phyloP scores from a whole-genome alignment of 2,329 filamentous ascomycete genomes.

The Berkeleyomyces rouxiae region DNA sequence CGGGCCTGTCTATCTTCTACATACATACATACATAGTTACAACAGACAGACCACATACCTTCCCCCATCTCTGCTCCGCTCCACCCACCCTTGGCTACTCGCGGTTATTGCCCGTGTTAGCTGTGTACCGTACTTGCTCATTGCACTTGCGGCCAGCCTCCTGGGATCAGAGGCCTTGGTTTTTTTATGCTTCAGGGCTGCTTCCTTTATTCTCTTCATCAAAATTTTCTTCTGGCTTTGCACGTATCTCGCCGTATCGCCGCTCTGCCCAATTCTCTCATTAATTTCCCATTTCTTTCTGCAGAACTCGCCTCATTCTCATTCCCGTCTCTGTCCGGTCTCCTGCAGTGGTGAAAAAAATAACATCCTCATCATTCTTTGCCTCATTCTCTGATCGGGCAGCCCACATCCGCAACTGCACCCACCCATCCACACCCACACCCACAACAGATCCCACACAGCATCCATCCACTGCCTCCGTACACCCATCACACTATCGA shows the following conservation, averaged over 20 bases:
- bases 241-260: not conserved
- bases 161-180: not conserved
- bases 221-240: conserved; percentile 4
- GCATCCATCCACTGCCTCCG: not conserved
- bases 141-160: not conserved
- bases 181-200: not conserved
- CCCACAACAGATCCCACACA: not conserved
- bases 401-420: not conserved
- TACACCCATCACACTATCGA: not conserved
- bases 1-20: too few species aligned
- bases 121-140: too few species aligned
- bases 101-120: too few species aligned
- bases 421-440: not conserved
- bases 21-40: too few species aligned
- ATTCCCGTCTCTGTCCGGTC: not conserved
- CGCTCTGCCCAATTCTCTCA: not conserved
- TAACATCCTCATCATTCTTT: not conserved
- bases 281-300: not conserved
- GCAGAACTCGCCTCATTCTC: not conserved
- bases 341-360: not conserved
- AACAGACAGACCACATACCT: too few species aligned
- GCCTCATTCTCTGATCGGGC: not conserved
- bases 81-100: too few species aligned
- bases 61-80: too few species aligned
- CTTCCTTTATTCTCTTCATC: not conserved